These are phyloP conservation scores for Mrakia blollopis DNA, from an alignment of 768 basidiomycete species.

Conservation along the genomic window DNA sequence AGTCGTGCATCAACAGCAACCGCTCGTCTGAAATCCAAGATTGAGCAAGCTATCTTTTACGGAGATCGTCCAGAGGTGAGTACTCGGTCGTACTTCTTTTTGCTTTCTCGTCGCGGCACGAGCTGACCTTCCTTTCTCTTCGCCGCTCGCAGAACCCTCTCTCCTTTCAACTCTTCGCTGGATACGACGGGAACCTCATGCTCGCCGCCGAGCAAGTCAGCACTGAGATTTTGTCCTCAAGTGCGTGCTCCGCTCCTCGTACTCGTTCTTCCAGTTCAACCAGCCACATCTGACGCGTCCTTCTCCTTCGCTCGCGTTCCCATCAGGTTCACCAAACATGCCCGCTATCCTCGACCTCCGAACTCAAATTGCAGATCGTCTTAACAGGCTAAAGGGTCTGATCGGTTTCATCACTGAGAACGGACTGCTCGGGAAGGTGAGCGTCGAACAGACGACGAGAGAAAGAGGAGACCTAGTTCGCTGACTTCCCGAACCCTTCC, in stretches of 20 bases:
- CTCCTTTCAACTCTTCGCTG: slow-evolving; percentile 43
- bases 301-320: not conserved
- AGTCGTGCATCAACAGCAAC: slow-evolving; percentile 38
- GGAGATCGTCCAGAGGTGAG: slow-evolving; percentile 42
- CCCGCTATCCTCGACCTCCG: slow-evolving; percentile 74
- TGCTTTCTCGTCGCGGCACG: not conserved
- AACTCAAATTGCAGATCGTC: slow-evolving; percentile 67
- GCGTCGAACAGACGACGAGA: slow-evolving; percentile 14
- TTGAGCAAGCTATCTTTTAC: slow-evolving; percentile 49
- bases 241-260: slow-evolving; percentile 47
- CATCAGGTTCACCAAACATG: slow-evolving; percentile 58
- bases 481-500: not conserved
- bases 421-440: slow-evolving; percentile 67
- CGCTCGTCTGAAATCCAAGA: slow-evolving; percentile 42
- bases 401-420: slow-evolving; percentile 86
- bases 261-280: not conserved
- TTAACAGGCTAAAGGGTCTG: slow-evolving; percentile 73
- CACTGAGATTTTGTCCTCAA: slow-evolving; percentile 56
- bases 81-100: not conserved
- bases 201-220: slow-evolving; percentile 43
- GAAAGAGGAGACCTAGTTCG: slow-evolving; percentile 7
- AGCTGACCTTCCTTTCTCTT: not conserved
- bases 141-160: slow-evolving; percentile 43
- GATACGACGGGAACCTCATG: slow-evolving; percentile 42
- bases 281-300: not conserved